A percentile compares a stretch with the other conserved stretches of the same genome.
These are phyloP conservation scores for Ailanthus altissimus DNA, from an alignment of 345 rosid species.

Conservation along the genomic window DNA sequence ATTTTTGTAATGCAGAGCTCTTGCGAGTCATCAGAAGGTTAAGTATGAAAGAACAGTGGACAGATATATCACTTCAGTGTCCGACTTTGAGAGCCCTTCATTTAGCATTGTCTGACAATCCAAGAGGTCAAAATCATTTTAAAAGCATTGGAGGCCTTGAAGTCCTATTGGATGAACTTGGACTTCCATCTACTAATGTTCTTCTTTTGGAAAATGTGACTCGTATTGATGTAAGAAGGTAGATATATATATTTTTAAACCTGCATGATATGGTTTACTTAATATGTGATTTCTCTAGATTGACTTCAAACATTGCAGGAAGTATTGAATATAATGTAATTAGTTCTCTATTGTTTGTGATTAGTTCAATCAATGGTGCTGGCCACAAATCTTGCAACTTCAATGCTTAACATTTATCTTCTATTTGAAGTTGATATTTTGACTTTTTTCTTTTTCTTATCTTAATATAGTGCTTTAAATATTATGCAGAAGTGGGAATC, in stretches of 20 bases:
- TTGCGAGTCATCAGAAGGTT: constrained; percentile 72
- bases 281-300: background rate
- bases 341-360: background rate
- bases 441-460: constrained; percentile 17
- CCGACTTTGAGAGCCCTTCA: constrained; percentile 56
- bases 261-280: constrained; percentile 9
- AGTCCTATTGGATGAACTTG: constrained; percentile 73
- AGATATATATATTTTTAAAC: background rate
- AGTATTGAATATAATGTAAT: background rate
- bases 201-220: constrained; percentile 36
- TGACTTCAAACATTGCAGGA: background rate
- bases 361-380: background rate
- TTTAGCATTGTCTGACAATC: constrained; percentile 54
- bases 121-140: constrained; percentile 79
- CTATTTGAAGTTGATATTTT: background rate
- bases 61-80: constrained; percentile 54
- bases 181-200: constrained; percentile 50
- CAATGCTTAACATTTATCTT: background rate
- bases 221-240: constrained; percentile 45
- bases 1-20: constrained; percentile 50
- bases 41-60: constrained; percentile 60
- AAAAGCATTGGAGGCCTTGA: constrained; percentile 84
- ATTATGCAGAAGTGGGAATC: constrained; percentile 51
- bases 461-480: constrained; percentile 23
- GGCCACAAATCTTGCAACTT: background rate